Evolutionary conservation across 176 grass and related monocot species (phyloP).

Genomic region (sorghum (Sorghum bicolor)): Sorghum_bicolor_NCBIv3 NC_012875.2:40832001-40832500

Average conservation of each 20-base stretch:
- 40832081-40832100: too few relatives aligned
- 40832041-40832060: background rate
- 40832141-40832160: too few relatives aligned
- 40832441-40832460: constrained; percentile 48
- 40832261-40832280: too few relatives aligned
- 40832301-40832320: too few relatives aligned
- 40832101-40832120: too few relatives aligned
- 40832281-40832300: too few relatives aligned
- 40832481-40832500: constrained; percentile 38
- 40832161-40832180: too few relatives aligned
- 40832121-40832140: too few relatives aligned
- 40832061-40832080: background rate
- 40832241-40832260: too few relatives aligned
- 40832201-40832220: too few relatives aligned
- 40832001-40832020: constrained; percentile 6
- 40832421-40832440: background rate
- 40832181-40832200: too few relatives aligned
- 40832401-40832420: background rate
- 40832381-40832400: constrained; percentile 27
- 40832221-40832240: too few relatives aligned
- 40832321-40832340: constrained; percentile 16
- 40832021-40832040: background rate
- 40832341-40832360: constrained; percentile 72
- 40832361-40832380: constrained; percentile 52
- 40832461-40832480: constrained; percentile 58